Evolutionary conservation across 2,329 filamentous ascomycete genomes (phyloP), one percentile per base, ranked within the genome.

Genomic region (Clarireedia paspali): DNA sequence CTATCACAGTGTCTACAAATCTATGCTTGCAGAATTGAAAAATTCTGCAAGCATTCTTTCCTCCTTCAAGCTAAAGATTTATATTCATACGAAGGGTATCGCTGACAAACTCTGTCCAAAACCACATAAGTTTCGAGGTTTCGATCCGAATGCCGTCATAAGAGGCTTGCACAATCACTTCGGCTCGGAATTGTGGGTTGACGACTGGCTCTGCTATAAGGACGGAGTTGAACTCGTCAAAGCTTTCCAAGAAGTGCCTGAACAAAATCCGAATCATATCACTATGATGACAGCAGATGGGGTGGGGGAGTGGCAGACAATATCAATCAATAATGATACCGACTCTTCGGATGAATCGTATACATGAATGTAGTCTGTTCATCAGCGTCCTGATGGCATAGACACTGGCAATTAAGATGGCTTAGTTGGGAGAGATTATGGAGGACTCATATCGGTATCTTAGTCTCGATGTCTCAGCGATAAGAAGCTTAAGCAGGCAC

Each of bases 201-300:
- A 40, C 36, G 47, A 24, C n/a, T 38, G 47, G 14, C 23, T 50
- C 30, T 50, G 47, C 39, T 50, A 50, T 40, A 40, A 50, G n/a
- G 20, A 50, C 26, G 47, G 34, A 20, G 14, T 50, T 23, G 12
- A 26, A 39, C 36, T 40, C 2, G 20, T 10, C 30, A 39, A 17
- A 6, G 17, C 34, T 24, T 24, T 40, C 6, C 5, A 17, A n/a
- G 27, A 36, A 14, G 14, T 42, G n/a, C 39, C 39, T 6, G 20
- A n/a, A 17, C 9, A 42, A 17, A 42, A 34, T 5, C 30, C 7
- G 2, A 9, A 20, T 20, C 7, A 9, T 34, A 34, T 34, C 30
- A 34, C 30, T 34, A 34, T 34, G 30, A 12, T 34, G 30, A 34
- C 9, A 34, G 30, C 12, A 34, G 30, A 34, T 12, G 39, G 9